These are phyloP conservation scores for Diaporthe caulivora DNA, from an alignment of 2,329 filamentous ascomycete species.

Conservation along the genomic window DNA sequence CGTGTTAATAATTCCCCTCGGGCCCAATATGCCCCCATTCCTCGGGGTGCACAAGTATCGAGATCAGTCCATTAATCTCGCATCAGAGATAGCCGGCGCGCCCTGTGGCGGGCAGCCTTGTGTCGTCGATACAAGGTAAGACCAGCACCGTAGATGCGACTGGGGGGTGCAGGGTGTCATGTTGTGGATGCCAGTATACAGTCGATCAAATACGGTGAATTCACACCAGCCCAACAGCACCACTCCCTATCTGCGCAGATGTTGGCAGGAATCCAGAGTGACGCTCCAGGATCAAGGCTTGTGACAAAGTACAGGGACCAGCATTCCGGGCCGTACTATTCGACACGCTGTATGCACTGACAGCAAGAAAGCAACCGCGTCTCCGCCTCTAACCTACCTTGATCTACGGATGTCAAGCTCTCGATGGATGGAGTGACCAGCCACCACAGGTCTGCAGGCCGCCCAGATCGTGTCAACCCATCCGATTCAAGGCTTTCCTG, in stretches of 20 bases:
- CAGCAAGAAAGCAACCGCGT: background rate
- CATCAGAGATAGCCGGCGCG: background rate
- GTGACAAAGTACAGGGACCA: conserved; percentile 17
- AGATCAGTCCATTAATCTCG: conserved; percentile 19
- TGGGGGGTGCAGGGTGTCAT: background rate
- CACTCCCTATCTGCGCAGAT: background rate
- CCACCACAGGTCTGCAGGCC: background rate
- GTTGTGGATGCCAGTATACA: background rate
- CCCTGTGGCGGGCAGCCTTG: conserved; percentile 2
- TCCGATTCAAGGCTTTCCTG: background rate
- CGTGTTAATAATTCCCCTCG: conserved; percentile 14
- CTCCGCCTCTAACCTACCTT: conserved; percentile 14
- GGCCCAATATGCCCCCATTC: background rate
- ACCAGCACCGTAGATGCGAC: background rate
- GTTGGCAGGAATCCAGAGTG: background rate
- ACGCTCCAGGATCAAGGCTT: background rate
- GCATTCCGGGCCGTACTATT: conserved; percentile 13
- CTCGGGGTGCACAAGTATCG: conserved; percentile 10
- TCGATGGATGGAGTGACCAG: conserved; percentile 5
- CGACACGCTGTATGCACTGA: background rate
- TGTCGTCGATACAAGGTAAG: background rate
- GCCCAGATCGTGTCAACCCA: conserved; percentile 1
- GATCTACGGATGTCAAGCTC: background rate
- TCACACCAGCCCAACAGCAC: background rate
- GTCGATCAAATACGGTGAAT: conserved; percentile 1